These are phyloP conservation scores for Amesomyces nigricolor DNA, from an alignment of 2,329 filamentous ascomycete genomes.

Conservation along the genomic window DNA sequence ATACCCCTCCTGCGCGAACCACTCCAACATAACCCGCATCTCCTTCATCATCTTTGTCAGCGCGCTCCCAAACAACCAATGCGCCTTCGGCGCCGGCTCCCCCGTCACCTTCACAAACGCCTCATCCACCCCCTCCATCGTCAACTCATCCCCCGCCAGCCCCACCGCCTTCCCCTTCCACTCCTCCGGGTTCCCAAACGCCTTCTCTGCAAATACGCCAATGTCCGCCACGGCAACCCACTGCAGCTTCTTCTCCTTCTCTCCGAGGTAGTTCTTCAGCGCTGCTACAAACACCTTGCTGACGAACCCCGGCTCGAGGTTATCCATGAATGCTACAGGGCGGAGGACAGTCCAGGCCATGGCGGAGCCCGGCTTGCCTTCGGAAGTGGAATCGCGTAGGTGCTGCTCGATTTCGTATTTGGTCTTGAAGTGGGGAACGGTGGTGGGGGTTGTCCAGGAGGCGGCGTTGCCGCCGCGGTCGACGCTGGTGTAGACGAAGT, in stretches of 20 bases:
- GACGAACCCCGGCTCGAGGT: conserved; percentile 34
- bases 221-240: conserved; percentile 40
- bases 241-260: conserved; percentile 33
- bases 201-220: conserved; percentile 40
- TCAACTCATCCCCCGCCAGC: conserved; percentile 43
- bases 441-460: conserved; percentile 47
- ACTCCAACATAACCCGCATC: conserved; percentile 32
- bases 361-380: not conserved
- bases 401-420: conserved; percentile 60
- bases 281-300: conserved; percentile 35
- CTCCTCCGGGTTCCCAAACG: conserved; percentile 34
- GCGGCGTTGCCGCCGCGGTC: conserved; percentile 53
- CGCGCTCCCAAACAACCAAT: conserved; percentile 29
- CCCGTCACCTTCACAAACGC: conserved; percentile 30
- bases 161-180: conserved; percentile 36
- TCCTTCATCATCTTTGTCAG: conserved; percentile 31
- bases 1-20: conserved; percentile 34
- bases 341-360: conserved; percentile 59
- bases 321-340: conserved; percentile 59
- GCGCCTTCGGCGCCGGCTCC: conserved; percentile 23
- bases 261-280: conserved; percentile 29
- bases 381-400: conserved; percentile 40
- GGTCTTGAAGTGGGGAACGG: conserved; percentile 55
- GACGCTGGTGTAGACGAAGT: conserved; percentile 60
- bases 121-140: conserved; percentile 29